Conservation (phyloP, 176 grass and related monocot species). For the Triticum urartu region DNA sequence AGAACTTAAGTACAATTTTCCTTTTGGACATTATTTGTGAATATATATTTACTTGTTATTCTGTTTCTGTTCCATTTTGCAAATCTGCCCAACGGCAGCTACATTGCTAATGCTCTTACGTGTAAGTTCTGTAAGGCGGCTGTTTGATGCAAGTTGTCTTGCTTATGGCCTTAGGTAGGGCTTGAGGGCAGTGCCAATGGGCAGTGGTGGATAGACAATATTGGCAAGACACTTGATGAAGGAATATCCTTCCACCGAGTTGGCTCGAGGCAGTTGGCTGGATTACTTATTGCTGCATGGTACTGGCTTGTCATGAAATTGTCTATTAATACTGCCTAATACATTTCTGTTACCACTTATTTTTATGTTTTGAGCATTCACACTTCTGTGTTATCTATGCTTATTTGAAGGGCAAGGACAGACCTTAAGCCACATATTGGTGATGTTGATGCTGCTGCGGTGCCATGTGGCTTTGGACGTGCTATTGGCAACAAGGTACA, state of each 20-base stretch:
- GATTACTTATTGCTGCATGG: conserved; percentile 92
- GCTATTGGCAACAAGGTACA: conserved; percentile 96
- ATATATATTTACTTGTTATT: background rate
- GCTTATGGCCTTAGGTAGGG: conserved; percentile 69
- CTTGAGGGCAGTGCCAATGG: conserved; percentile 92
- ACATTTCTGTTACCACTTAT: conserved; percentile 25
- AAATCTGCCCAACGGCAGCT: background rate
- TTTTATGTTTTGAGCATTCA: background rate
- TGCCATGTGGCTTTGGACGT: conserved; percentile 88
- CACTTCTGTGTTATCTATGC: conserved; percentile 4
- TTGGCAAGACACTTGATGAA: conserved; percentile 80
- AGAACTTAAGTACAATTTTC: background rate
- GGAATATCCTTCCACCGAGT: conserved; percentile 86
- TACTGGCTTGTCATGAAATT: conserved; percentile 30
- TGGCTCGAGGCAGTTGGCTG: conserved; percentile 96
- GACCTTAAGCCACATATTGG: conserved; percentile 76
- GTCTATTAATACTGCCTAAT: conserved; percentile 9
- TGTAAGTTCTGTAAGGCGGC: conserved; percentile 6
- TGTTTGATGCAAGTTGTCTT: conserved; percentile 26
- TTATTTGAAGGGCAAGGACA: conserved; percentile 74
- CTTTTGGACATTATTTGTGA: background rate
- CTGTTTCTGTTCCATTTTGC: background rate
- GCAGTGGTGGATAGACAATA: conserved; percentile 93
- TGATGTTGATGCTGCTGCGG: conserved; percentile 93
- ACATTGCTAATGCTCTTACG: background rate